These are phyloP conservation scores for Ophiostoma piceae DNA, from an alignment of 2,329 filamentous ascomycete genomes.

Conservation along the genomic window DNA sequence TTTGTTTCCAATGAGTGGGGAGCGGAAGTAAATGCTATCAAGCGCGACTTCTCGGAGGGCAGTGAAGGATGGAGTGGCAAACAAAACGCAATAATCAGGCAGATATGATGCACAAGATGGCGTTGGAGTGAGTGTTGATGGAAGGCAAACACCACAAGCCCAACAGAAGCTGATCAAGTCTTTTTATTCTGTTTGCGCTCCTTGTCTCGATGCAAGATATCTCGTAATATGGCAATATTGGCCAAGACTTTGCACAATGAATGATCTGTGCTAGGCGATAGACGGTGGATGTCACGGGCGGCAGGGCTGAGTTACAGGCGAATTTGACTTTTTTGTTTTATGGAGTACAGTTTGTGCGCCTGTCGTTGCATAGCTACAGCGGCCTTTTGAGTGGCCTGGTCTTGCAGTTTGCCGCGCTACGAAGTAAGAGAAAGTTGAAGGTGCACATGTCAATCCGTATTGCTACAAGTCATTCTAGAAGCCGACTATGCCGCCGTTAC, in stretches of 20 bases:
- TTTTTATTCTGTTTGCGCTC: neutral
- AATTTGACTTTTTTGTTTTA: neutral
- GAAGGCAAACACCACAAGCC: neutral
- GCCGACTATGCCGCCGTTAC: too few species aligned
- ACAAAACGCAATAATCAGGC: neutral
- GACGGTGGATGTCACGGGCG: neutral
- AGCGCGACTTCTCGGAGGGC: neutral
- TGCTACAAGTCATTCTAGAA: neutral
- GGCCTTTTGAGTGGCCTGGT: neutral
- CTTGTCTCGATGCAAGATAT: neutral
- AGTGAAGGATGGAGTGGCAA: neutral
- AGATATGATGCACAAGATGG: neutral
- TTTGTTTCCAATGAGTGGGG: neutral
- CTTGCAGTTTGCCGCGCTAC: neutral
- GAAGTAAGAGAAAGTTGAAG: neutral
- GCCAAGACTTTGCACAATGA: neutral
- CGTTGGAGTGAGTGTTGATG: neutral
- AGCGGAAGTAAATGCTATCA: neutral
- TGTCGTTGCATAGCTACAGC: neutral
- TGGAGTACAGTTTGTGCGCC: neutral
- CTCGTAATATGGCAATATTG: neutral
- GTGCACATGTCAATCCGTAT: neutral
- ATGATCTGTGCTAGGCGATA: neutral
- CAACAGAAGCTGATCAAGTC: neutral
- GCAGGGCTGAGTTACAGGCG: neutral